Percentiles rank a stretch among this genome's conserved stretches.
phyloP scores from a whole-genome alignment of 768 basidiomycete species.

The Kwoniella mangroviensis region DNA sequence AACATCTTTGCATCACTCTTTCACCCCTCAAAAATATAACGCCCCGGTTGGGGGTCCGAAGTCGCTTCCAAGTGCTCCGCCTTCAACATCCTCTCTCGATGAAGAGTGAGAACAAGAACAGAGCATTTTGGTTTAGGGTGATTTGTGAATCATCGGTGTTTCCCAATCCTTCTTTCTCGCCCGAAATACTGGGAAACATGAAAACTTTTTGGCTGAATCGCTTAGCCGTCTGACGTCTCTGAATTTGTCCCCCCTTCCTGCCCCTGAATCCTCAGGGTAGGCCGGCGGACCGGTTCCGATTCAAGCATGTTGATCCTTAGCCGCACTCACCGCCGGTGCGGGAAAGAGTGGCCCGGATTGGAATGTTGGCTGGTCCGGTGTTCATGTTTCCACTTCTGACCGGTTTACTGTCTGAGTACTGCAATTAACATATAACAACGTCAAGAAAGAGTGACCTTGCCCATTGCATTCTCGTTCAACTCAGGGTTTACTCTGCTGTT shows the following conservation, averaged over 20 bases:
- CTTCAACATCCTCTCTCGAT: background rate
- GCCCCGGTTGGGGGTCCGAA: constrained; percentile 7
- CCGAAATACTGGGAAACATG: background rate
- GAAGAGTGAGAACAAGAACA: background rate
- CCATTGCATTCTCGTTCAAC: no score
- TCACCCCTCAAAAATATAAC: background rate
- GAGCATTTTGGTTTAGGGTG: background rate
- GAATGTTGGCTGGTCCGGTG: background rate
- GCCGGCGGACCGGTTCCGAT: constrained; percentile 1
- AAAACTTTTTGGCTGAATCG: background rate
- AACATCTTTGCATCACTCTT: background rate
- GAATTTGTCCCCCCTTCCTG: background rate
- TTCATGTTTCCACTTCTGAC: background rate
- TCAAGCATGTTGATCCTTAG: background rate
- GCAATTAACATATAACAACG: no score
- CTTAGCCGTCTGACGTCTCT: background rate
- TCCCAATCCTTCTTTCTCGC: background rate
- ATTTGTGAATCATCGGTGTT: background rate
- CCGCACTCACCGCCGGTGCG: constrained; percentile 12
- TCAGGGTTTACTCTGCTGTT: no score
- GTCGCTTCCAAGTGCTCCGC: constrained; percentile 1
- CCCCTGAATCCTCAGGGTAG: background rate
- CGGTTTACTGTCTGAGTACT: background rate
- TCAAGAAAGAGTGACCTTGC: no score
- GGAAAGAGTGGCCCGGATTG: background rate